These are phyloP conservation scores for Centella asiatica DNA, from an alignment of 129 eudicot species.

Conservation along the genomic window DNA sequence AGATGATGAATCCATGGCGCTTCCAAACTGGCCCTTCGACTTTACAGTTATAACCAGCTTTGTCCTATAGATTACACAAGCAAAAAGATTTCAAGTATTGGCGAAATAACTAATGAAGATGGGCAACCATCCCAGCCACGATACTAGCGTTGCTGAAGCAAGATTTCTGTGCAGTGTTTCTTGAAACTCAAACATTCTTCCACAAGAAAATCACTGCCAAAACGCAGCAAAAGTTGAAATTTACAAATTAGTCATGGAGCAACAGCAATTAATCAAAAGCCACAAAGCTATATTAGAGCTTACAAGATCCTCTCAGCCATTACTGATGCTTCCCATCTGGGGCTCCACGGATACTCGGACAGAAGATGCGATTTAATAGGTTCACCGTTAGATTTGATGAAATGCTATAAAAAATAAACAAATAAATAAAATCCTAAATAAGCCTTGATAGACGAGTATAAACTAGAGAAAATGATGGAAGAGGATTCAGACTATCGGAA, in stretches of 20 bases:
- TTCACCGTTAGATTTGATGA: constrained; percentile 40
- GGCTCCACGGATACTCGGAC: constrained; percentile 92
- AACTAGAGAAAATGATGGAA: background rate
- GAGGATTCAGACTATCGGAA: no score
- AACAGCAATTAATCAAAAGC: background rate
- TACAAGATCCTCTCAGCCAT: constrained; percentile 86
- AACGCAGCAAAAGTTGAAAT: constrained; percentile 7
- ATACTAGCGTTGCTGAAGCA: constrained; percentile 40
- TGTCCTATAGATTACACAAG: background rate
- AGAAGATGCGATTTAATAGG: constrained; percentile 62
- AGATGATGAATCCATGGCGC: background rate
- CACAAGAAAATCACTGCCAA: constrained; percentile 67
- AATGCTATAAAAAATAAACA: constrained; percentile 41
- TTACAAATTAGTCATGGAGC: background rate
- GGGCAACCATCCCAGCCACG: constrained; percentile 5
- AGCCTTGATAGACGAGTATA: background rate
- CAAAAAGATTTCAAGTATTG: background rate
- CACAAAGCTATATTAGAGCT: constrained; percentile 19
- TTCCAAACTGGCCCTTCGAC: background rate
- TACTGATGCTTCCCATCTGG: constrained; percentile 77
- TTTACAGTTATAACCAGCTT: background rate
- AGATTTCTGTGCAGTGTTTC: constrained; percentile 61
- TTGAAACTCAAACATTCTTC: constrained; percentile 86
- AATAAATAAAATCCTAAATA: background rate
- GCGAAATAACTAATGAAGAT: background rate